These are phyloP conservation scores for Gliomastix tumulicola DNA, from an alignment of 2,329 filamentous ascomycete genomes.

Conservation along the genomic window DNA sequence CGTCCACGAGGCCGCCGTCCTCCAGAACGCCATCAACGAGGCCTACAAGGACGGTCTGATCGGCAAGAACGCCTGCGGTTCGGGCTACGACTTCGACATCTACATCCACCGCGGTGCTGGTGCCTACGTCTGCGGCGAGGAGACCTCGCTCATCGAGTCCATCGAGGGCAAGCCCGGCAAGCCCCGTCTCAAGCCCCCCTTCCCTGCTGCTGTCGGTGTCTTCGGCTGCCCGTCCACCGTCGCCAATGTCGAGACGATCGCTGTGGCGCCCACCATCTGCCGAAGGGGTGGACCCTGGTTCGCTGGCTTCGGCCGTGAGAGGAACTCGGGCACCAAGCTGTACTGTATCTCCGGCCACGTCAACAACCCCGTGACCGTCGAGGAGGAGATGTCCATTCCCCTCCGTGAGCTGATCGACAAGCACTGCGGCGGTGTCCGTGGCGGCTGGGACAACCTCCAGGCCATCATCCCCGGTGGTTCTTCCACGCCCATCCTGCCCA, in stretches of 20 bases:
- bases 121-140: conserved; percentile 96
- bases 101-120: conserved; percentile 95
- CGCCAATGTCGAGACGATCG: conserved; percentile 95
- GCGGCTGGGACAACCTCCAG: conserved; percentile 95
- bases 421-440: conserved; percentile 93
- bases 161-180: conserved; percentile 98
- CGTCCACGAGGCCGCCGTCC: conserved; percentile 86
- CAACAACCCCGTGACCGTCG: conserved; percentile 96
- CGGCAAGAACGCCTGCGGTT: conserved; percentile 95
- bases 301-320: conserved; percentile 85
- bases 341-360: conserved; percentile 98
- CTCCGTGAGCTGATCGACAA: conserved; percentile 94
- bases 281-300: conserved; percentile 92
- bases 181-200: conserved; percentile 96
- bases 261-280: conserved; percentile 92
- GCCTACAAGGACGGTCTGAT: conserved; percentile 92
- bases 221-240: conserved; percentile 98
- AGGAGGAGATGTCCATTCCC: conserved; percentile 99
- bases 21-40: conserved; percentile 95
- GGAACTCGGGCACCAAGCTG: conserved; percentile 95
- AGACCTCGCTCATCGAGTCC: conserved; percentile 96
- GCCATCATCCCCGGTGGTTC: conserved; percentile 95
- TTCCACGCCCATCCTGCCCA: conserved; percentile 92
- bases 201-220: conserved; percentile 93
- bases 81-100: conserved; percentile 96